phyloP scores from a whole-genome alignment of 2,329 filamentous ascomycete species.

The Beauveria sp. region DNA sequence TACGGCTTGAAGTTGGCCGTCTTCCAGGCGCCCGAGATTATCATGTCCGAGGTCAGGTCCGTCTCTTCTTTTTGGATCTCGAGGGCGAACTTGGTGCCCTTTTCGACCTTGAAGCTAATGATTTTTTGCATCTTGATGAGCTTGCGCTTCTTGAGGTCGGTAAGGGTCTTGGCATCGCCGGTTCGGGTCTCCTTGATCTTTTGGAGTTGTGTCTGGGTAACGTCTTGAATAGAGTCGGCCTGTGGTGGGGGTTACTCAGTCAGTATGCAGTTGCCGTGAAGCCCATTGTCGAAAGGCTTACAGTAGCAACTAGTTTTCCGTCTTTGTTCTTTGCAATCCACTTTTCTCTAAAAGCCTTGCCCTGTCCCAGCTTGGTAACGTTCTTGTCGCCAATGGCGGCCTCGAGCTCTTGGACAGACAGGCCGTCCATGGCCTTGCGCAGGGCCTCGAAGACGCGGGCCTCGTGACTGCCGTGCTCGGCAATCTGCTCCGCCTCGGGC shows the following conservation, averaged over 20 bases:
- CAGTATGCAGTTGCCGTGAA: background rate
- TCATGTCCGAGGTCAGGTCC: conserved; percentile 89
- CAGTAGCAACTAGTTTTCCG: conserved; percentile 46
- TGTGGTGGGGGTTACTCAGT: conserved; percentile 17
- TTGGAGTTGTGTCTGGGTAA: conserved; percentile 67
- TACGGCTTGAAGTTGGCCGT: conserved; percentile 78
- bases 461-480: conserved; percentile 70
- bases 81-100: conserved; percentile 80
- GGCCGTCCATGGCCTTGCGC: conserved; percentile 63
- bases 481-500: conserved; percentile 64
- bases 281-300: conserved; percentile 23
- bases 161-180: conserved; percentile 67
- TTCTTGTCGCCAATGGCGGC: conserved; percentile 63
- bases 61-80: conserved; percentile 91
- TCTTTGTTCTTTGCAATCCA: conserved; percentile 59
- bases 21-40: conserved; percentile 84
- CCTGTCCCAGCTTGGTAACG: conserved; percentile 77
- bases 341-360: conserved; percentile 82
- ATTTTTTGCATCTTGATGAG: conserved; percentile 77
- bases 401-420: conserved; percentile 70
- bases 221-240: conserved; percentile 71
- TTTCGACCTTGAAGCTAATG: conserved; percentile 73
- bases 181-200: conserved; percentile 63
- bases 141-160: conserved; percentile 87
- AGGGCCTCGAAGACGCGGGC: conserved; percentile 74